Conservation (phyloP, 192 early-diverging fungal species). For the Paraglomus brasilianum region DNA sequence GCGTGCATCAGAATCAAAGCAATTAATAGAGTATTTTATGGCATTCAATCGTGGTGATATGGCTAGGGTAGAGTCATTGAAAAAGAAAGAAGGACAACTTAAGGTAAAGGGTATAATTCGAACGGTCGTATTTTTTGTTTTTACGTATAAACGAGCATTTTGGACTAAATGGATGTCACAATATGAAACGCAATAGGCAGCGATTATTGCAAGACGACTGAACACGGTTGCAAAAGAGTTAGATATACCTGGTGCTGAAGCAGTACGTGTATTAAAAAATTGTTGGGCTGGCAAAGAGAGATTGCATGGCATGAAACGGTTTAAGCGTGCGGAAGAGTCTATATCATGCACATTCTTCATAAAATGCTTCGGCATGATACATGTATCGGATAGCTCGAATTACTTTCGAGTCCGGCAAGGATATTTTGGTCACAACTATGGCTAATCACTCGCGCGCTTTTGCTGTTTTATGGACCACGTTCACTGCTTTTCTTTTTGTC, state of each 20-base stretch:
- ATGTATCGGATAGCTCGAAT: too few relatives aligned
- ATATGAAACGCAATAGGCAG: constrained; percentile 54
- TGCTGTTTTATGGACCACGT: too few relatives aligned
- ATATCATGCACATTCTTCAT: too few relatives aligned
- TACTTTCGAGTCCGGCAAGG: too few relatives aligned
- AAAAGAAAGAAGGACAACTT: constrained; percentile 76
- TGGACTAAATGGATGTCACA: not conserved
- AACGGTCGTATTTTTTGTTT: not conserved
- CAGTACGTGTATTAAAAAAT: constrained; percentile 43
- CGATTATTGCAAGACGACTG: constrained; percentile 79
- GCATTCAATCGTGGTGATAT: constrained; percentile 82
- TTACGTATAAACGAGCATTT: not conserved
- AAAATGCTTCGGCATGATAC: too few relatives aligned
- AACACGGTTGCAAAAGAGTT: constrained; percentile 85
- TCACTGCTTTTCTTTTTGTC: too few relatives aligned
- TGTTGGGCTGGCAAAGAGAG: too few relatives aligned
- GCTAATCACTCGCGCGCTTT: too few relatives aligned
- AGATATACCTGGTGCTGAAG: constrained; percentile 64
- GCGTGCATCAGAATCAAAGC: constrained; percentile 83
- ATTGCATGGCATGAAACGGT: not conserved
- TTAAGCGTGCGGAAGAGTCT: too few relatives aligned
- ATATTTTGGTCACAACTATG: too few relatives aligned
- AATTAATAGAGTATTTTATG: constrained; percentile 91
- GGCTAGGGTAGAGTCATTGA: constrained; percentile 71
- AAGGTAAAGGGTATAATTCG: constrained; percentile 48